These are phyloP conservation scores for Penicillium freii DNA, from an alignment of 2,329 filamentous ascomycete genomes.

Conservation along the genomic window DNA sequence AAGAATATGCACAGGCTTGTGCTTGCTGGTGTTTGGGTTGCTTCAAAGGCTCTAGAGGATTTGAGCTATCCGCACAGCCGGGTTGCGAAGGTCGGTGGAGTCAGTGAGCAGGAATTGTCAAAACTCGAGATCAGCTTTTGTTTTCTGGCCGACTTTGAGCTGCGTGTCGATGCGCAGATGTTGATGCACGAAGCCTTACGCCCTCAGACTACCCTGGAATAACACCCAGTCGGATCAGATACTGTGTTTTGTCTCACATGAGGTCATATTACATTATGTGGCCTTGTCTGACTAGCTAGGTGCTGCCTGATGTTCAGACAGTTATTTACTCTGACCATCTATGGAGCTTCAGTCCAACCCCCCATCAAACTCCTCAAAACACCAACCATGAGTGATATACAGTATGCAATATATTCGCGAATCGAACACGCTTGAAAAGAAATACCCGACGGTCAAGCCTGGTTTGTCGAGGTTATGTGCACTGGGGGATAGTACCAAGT, in stretches of 20 bases:
- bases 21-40: constrained; percentile 78
- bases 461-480: constrained; percentile 24
- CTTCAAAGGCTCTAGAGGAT: constrained; percentile 95
- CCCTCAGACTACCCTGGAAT: not conserved
- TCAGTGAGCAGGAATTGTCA: constrained; percentile 76
- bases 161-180: constrained; percentile 61
- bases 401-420: not conserved
- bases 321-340: not conserved
- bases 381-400: not conserved
- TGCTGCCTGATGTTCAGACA: not conserved
- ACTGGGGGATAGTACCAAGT: constrained; percentile 63
- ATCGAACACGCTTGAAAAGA: not conserved
- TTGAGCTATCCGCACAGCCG: constrained; percentile 80
- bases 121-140: constrained; percentile 86
- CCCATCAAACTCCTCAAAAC: not conserved
- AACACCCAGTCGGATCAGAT: not conserved
- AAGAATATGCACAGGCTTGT: constrained; percentile 84
- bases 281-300: not conserved
- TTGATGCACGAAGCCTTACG: constrained; percentile 49
- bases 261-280: not conserved
- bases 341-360: not conserved
- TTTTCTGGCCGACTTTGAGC: constrained; percentile 80
- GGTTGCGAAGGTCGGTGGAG: constrained; percentile 83
- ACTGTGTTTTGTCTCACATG: not conserved
- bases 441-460: constrained; percentile 2